Conservation (phyloP, 1,284 basidiomycete species). For the Calocybe gambosa region DNA sequence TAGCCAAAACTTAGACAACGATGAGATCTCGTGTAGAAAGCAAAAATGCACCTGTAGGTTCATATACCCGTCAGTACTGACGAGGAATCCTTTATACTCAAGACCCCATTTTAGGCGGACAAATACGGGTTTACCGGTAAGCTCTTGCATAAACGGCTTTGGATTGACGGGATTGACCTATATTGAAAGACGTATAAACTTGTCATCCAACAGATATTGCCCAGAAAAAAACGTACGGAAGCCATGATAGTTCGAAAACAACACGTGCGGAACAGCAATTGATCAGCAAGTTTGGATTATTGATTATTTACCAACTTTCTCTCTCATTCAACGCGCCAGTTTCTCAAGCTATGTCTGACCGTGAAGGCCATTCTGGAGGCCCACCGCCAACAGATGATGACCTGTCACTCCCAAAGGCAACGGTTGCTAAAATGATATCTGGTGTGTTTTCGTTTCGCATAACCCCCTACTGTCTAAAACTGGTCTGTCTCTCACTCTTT, state of each 20-base stretch:
- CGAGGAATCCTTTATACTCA: conserved; percentile 98
- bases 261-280: conserved; percentile 54
- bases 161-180: conserved; percentile 94
- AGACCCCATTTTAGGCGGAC: conserved; percentile 98
- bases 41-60: conserved; percentile 81
- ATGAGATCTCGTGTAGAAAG: conserved; percentile 1
- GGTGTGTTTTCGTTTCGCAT: conserved; percentile 45
- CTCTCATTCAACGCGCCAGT: neutral
- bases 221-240: conserved; percentile 34
- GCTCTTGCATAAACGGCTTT: conserved; percentile 97
- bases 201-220: neutral
- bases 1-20: conserved; percentile 1
- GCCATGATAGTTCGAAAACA: conserved; percentile 50
- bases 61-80: conserved; percentile 99
- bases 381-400: conserved; percentile 78
- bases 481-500: conserved; percentile 2
- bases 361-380: conserved; percentile 65
- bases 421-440: conserved; percentile 94
- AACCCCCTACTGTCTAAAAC: conserved; percentile 2
- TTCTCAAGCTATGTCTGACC: conserved; percentile 68
- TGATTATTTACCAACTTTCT: neutral
- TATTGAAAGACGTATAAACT: neutral
- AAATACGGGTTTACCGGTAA: conserved; percentile 95
- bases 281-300: conserved; percentile 1
- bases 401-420: conserved; percentile 92